phyloP scores from a whole-genome alignment of 2,329 filamentous ascomycete genomes.

The Fusarium sp. region DNA sequence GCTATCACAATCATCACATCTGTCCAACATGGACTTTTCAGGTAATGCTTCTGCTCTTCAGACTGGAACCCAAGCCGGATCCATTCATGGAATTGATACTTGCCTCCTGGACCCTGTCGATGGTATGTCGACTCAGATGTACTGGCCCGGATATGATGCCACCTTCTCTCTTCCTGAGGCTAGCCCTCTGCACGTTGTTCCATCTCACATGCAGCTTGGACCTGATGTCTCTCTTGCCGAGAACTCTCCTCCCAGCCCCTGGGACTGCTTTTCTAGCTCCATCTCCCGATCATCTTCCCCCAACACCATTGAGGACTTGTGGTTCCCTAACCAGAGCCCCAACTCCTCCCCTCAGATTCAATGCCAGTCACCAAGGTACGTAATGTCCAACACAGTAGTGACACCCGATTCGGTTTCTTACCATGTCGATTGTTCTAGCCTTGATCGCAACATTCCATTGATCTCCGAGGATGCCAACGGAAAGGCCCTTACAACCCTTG shows the following conservation, averaged over 20 bases:
- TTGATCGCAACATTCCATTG: constrained; percentile 48
- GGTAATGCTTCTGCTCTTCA: constrained; percentile 60
- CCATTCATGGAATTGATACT: constrained; percentile 61
- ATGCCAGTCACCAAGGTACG: constrained; percentile 66
- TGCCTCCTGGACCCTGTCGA: constrained; percentile 62
- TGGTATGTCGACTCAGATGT: constrained; percentile 61
- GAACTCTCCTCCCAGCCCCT: constrained; percentile 63
- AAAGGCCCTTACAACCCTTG: constrained; percentile 42
- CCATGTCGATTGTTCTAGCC: constrained; percentile 42
- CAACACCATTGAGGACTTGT: constrained; percentile 61
- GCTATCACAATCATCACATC: constrained; percentile 61
- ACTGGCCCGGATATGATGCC: constrained; percentile 61
- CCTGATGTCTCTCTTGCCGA: constrained; percentile 61
- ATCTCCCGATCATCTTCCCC: constrained; percentile 65
- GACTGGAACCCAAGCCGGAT: constrained; percentile 53
- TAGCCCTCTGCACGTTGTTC: constrained; percentile 64
- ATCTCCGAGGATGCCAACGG: constrained; percentile 45
- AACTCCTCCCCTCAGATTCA: constrained; percentile 62
- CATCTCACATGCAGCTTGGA: constrained; percentile 65
- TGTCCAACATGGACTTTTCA: constrained; percentile 64
- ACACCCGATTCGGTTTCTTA: constrained; percentile 36
- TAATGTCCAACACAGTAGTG: constrained; percentile 39
- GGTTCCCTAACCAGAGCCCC: constrained; percentile 52
- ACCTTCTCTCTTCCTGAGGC: constrained; percentile 57
- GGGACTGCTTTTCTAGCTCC: constrained; percentile 64